These are phyloP conservation scores for Sporothrix euskadiensis DNA, from an alignment of 2,329 filamentous ascomycete genomes.

Conservation along the genomic window DNA sequence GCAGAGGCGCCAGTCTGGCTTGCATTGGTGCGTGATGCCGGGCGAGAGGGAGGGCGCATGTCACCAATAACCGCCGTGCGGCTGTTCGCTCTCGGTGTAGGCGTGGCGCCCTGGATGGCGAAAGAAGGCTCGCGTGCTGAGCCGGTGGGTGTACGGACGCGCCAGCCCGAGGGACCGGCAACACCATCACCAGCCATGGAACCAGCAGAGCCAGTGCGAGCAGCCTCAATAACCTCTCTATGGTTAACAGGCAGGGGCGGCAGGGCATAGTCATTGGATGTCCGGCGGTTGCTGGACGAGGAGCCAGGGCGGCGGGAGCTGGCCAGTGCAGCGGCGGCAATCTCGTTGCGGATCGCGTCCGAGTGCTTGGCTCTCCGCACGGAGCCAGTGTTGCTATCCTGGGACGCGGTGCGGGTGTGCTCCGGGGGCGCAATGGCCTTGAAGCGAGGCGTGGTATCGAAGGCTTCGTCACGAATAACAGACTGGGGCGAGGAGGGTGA, in stretches of 20 bases:
- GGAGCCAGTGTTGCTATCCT: constrained; percentile 52
- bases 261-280: constrained; percentile 43
- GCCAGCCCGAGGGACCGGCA: constrained; percentile 15
- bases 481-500: neutral
- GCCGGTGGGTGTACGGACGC: constrained; percentile 26
- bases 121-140: constrained; percentile 15
- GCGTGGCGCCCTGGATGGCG: constrained; percentile 47
- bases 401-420: constrained; percentile 46
- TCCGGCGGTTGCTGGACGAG: constrained; percentile 61
- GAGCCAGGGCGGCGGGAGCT: constrained; percentile 65
- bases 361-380: constrained; percentile 43
- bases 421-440: constrained; percentile 41
- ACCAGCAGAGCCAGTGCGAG: constrained; percentile 59
- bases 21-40: constrained; percentile 37
- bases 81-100: constrained; percentile 54
- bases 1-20: constrained; percentile 24
- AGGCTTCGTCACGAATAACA: neutral
- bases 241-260: constrained; percentile 83
- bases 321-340: constrained; percentile 40
- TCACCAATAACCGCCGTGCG: constrained; percentile 46
- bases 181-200: constrained; percentile 34
- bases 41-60: constrained; percentile 50
- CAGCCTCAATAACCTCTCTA: constrained; percentile 79
- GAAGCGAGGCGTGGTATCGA: constrained; percentile 16
- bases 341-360: constrained; percentile 37